phyloP scores from a whole-genome alignment of 108 stramenopile species.

The Stephanodiscus minutulus region DNA sequence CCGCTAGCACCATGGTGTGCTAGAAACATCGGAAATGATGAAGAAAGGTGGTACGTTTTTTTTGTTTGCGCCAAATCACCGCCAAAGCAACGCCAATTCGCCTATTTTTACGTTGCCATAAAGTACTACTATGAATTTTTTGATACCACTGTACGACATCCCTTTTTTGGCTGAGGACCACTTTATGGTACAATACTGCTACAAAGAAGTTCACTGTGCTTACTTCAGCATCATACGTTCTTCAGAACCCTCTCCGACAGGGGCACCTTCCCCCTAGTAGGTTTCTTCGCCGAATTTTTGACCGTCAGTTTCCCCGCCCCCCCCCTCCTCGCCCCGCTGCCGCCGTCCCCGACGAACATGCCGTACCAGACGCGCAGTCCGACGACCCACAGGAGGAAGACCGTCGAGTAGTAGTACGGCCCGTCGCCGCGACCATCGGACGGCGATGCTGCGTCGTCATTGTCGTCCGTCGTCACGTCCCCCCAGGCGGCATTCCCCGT shows the following conservation, averaged over 20 bases:
- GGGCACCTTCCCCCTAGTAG: neutral
- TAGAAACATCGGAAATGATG: no score
- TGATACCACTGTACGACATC: no score
- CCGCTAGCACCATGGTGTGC: no score
- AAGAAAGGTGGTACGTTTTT: no score
- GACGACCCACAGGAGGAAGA: conserved; percentile 63
- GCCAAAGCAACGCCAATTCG: no score
- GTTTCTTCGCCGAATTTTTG: conserved; percentile 1
- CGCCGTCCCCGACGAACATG: conserved; percentile 40
- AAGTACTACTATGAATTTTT: no score
- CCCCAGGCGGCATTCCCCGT: conserved; percentile 41
- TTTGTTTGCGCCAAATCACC: no score
- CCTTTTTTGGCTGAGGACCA: no score
- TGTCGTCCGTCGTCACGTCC: conserved; percentile 8
- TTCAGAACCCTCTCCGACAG: conserved; percentile 9
- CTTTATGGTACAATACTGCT: no score
- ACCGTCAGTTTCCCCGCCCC: neutral
- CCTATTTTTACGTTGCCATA: no score
- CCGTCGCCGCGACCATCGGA: conserved; percentile 17
- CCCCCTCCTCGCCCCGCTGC: neutral
- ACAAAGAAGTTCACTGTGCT: neutral
- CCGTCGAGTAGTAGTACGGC: conserved; percentile 33
- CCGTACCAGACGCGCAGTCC: conserved; percentile 67
- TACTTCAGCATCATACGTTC: neutral
- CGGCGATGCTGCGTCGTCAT: conserved; percentile 3